Evolutionary conservation across 2,329 filamentous ascomycete genomes (phyloP).

Genomic region (Colletotrichum sp.): DNA sequence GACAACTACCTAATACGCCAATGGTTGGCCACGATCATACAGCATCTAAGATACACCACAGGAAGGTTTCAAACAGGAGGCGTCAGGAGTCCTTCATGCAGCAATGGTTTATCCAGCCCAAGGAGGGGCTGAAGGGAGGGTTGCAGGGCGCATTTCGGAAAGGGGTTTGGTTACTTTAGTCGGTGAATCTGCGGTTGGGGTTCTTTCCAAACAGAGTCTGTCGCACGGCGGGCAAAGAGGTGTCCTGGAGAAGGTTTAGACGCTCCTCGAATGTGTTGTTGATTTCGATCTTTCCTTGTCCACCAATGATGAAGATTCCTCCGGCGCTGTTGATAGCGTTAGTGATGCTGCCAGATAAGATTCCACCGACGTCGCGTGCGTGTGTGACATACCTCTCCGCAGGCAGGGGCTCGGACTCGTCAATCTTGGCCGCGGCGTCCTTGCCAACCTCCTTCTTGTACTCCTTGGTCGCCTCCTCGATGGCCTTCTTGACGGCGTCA

Average conservation of each 20-base stretch:
- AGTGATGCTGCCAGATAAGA: neutral
- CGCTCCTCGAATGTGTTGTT: constrained; percentile 98
- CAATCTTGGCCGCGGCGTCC: constrained; percentile 72
- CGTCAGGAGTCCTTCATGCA: constrained; percentile 14
- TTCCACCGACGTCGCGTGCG: neutral
- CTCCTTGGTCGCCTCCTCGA: constrained; percentile 77
- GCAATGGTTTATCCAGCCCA: constrained; percentile 5
- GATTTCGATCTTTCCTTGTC: constrained; percentile 93
- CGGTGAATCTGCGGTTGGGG: constrained; percentile 92
- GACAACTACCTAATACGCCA: constrained; percentile 22
- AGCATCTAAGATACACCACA: constrained; percentile 25
- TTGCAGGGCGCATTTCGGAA: neutral
- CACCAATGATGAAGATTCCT: constrained; percentile 80
- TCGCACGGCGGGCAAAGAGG: constrained; percentile 83
- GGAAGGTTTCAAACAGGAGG: constrained; percentile 18
- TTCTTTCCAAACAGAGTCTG: constrained; percentile 93
- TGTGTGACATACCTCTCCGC: constrained; percentile 76
- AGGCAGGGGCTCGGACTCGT: constrained; percentile 80
- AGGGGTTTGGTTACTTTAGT: constrained; percentile 57
- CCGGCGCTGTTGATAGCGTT: constrained; percentile 71
- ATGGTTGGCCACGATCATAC: constrained; percentile 23
- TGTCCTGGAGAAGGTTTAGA: constrained; percentile 81
- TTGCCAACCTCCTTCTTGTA: constrained; percentile 81
- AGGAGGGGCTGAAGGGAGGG: neutral
- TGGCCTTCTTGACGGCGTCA: constrained; percentile 77